Percentiles rank a stretch among this genome's conserved stretches.
Evolutionary conservation across 176 grass and related monocot species (phyloP).

Genomic region (Oropetium thomaeum): DNA sequence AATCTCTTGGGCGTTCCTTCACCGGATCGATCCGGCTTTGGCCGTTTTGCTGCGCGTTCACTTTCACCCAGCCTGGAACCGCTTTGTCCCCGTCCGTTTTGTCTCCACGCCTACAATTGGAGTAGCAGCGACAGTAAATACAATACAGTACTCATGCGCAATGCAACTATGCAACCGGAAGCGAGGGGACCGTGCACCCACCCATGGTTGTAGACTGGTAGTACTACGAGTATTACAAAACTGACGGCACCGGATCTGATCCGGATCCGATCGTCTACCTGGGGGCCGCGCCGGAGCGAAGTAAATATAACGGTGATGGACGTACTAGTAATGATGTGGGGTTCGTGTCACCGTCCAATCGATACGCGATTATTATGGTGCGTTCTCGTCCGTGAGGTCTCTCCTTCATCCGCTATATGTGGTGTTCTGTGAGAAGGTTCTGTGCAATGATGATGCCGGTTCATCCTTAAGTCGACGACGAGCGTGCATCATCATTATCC

Average conservation of each 20-base stretch:
- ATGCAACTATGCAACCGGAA: not conserved
- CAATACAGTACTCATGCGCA: too few species aligned
- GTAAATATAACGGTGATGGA: not conserved
- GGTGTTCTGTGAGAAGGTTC: not conserved
- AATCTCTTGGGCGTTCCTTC: not conserved
- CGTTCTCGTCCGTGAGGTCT: too few species aligned
- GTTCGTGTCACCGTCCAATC: not conserved
- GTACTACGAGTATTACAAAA: too few species aligned
- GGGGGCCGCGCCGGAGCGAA: not conserved
- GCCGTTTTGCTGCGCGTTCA: not conserved
- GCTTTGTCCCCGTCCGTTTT: constrained; percentile 3
- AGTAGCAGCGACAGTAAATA: not conserved
- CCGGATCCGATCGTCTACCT: not conserved
- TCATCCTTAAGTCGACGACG: not conserved
- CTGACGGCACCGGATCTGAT: not conserved
- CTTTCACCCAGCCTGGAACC: constrained; percentile 10
- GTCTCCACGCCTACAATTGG: not conserved
- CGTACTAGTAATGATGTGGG: constrained; percentile 33
- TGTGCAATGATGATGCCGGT: not conserved
- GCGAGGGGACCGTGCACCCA: not conserved
- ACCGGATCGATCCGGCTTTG: not conserved
- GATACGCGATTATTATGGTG: not conserved
- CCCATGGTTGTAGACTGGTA: too few species aligned
- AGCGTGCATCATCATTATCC: too few species aligned
- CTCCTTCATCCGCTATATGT: too few species aligned